Base-by-base conservation (phyloP, 495 filamentous ascomycete species). In the Talaromyces thailandensis region DNA sequence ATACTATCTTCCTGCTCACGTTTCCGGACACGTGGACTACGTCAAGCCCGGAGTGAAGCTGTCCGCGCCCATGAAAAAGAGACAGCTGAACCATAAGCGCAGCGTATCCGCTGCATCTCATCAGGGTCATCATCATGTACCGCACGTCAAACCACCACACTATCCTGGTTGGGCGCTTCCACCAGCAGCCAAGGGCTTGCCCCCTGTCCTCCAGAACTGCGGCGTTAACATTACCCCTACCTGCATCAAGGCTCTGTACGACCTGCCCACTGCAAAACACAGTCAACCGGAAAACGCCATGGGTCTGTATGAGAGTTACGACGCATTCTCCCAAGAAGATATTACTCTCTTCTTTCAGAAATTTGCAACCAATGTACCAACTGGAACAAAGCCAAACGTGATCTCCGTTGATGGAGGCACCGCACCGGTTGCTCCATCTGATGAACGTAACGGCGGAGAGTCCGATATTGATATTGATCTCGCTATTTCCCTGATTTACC, bases 21-120 rank as follows among this genome's bases (percentile, higher is more conserved):
- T 86, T 23, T 73, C 73, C 35, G 63, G 68, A 7, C 80, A 87
- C 58, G 72, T 87, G 45, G 85, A 88, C 68, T 85, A 82, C 62
- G 80, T 86, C 48, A 86, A 78, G 0, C 82, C 84, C 0, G 82
- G 82, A 3, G 70, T 87, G 63, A 82, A 78, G 61, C 65, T 81
- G 16, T 74, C 59, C n/a, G 61, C 61, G 24, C 60, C 67, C 7
- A 48, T 64, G 25, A 70, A 73, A 26, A 69, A 45, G 59, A 18
- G 25, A 37, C n/a, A 51, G 8, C 9, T 21, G 5, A n/a, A 16
- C 12, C 26, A 35, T 6, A 61, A 32, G 25, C 37, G 59, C 14
- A 61, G 25, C 35, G 37, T 24, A 8, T 18, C 23, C 26, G 26
- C 26, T 29, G 11, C 43, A 31, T 24, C 12, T 21, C 40, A 71